Evolutionary conservation across 106 monocot species (phyloP).

Genomic region (Platanthera guangdongensis): DNA sequence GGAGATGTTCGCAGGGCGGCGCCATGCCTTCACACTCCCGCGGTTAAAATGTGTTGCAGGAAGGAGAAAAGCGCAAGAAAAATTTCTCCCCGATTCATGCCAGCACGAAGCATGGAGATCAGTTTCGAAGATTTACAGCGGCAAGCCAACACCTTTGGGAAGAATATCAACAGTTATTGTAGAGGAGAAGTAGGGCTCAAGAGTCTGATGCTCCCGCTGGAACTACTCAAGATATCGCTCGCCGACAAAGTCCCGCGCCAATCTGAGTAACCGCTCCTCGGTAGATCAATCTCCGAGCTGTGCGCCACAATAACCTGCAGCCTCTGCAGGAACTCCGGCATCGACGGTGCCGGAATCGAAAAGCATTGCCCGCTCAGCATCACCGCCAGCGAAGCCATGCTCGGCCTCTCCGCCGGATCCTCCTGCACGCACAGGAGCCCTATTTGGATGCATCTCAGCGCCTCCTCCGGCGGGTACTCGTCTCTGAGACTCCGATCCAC

Average conservation of each 20-base stretch:
- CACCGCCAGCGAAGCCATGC: slow-evolving; percentile 1
- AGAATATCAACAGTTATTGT: too few relatives aligned
- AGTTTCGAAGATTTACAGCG: not conserved
- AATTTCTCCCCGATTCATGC: not conserved
- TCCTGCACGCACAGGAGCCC: slow-evolving; percentile 21
- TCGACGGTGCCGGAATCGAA: slow-evolving; percentile 4
- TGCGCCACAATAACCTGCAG: slow-evolving; percentile 10
- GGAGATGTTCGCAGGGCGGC: too few relatives aligned
- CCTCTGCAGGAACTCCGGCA: slow-evolving; percentile 3
- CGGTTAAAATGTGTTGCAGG: too few relatives aligned
- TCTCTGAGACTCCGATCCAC: slow-evolving; percentile 1
- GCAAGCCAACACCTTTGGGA: not conserved
- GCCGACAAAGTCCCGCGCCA: not conserved
- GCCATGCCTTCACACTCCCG: too few relatives aligned
- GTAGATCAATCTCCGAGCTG: slow-evolving; percentile 6
- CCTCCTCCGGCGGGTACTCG: not conserved
- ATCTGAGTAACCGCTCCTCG: slow-evolving; percentile 3
- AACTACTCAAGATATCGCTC: slow-evolving; percentile 8
- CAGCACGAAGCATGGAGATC: not conserved
- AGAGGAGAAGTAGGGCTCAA: slow-evolving; percentile 1
- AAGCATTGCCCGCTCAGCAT: slow-evolving; percentile 8
- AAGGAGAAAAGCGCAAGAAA: too few relatives aligned
- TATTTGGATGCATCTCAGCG: slow-evolving; percentile 13
- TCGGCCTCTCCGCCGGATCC: slow-evolving; percentile 9
- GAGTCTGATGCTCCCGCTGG: not conserved